These are phyloP conservation scores for Fusarium beomiforme DNA, from an alignment of 2,329 filamentous ascomycete genomes.

Conservation along the genomic window DNA sequence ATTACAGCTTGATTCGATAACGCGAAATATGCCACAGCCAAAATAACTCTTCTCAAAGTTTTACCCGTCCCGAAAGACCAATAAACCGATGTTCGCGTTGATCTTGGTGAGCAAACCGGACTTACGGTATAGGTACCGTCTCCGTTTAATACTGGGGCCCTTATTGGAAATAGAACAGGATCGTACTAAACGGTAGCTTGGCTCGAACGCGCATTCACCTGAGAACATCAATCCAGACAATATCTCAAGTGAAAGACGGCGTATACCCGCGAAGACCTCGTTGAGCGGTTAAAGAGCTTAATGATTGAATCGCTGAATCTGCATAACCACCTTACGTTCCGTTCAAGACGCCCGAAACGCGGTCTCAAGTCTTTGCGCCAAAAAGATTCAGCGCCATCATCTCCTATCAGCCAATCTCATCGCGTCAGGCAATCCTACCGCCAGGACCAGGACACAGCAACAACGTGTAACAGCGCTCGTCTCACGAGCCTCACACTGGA, in stretches of 20 bases:
- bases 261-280: not conserved
- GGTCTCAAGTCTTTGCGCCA: conserved; percentile 17
- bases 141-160: conserved; percentile 24
- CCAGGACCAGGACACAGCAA: conserved; percentile 13
- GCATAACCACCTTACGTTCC: not conserved
- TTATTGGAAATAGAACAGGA: conserved; percentile 7
- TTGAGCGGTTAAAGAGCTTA: not conserved
- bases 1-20: too few species aligned
- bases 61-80: not conserved
- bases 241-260: conserved; percentile 18
- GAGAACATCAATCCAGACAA: conserved; percentile 29
- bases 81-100: not conserved
- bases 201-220: conserved; percentile 30
- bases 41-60: not conserved
- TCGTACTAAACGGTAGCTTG: conserved; percentile 18
- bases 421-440: conserved; percentile 6
- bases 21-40: too few species aligned
- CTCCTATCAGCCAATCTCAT: conserved; percentile 35
- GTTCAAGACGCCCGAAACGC: not conserved
- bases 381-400: conserved; percentile 11
- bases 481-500: conserved; percentile 1
- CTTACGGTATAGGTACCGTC: not conserved
- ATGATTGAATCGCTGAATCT: not conserved
- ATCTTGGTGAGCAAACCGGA: not conserved
- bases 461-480: conserved; percentile 21